These are phyloP conservation scores for Chloranthus sessilifolius DNA, from an alignment of 164 flowering plant genomes.

Conservation along the genomic window DNA sequence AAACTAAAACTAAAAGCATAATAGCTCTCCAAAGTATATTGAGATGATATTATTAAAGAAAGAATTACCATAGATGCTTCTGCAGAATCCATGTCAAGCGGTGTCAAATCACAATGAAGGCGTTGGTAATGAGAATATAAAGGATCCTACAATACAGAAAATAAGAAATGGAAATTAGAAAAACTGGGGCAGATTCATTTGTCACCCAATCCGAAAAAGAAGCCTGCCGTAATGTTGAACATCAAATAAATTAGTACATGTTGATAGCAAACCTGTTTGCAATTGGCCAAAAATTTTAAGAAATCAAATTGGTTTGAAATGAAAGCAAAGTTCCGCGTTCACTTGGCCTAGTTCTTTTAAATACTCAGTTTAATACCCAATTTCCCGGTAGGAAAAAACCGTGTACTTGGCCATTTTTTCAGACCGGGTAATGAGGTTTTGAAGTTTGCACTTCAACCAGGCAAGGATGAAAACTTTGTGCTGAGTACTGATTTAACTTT, in stretches of 20 bases:
- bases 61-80: conserved; percentile 64
- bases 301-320: no score
- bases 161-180: not conserved
- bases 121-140: conserved; percentile 59
- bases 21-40: not conserved
- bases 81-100: conserved; percentile 51
- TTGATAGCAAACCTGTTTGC: conserved; percentile 5
- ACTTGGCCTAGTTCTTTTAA: no score
- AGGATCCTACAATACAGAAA: conserved; percentile 53
- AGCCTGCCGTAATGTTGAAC: not conserved
- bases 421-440: no score
- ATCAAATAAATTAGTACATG: not conserved
- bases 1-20: no score
- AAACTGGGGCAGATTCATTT: not conserved
- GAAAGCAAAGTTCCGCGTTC: no score
- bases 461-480: no score
- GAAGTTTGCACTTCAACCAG: no score
- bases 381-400: no score
- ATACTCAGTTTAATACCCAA: no score
- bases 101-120: conserved; percentile 59
- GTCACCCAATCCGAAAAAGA: not conserved
- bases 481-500: no score
- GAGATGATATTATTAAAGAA: conserved; percentile 1
- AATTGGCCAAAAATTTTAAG: no score
- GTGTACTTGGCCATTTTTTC: no score